Evolutionary conservation across 371 early-diverging fungal genomes (phyloP).

Genomic region (Rhizomucor miehei): DNA sequence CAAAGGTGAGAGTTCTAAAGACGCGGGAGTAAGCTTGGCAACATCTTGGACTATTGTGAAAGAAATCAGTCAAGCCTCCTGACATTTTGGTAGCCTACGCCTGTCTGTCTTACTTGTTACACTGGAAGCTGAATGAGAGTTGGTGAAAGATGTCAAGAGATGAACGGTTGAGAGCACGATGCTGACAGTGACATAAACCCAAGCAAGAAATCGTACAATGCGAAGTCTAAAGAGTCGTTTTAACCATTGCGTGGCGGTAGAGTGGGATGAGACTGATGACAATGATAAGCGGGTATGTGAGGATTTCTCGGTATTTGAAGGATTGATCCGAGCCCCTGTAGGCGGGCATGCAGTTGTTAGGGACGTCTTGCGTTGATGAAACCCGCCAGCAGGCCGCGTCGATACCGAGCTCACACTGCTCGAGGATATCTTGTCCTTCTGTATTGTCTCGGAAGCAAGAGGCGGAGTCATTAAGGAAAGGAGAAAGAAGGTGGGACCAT

Average conservation of each 20-base stretch:
- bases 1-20: constrained; percentile 10
- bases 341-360: constrained; percentile 33
- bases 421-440: too few relatives aligned
- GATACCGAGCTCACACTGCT: too few relatives aligned
- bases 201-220: constrained; percentile 20
- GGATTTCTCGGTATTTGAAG: constrained; percentile 1
- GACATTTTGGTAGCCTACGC: too few relatives aligned
- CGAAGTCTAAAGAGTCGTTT: constrained; percentile 11
- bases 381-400: constrained; percentile 2
- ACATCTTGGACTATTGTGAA: not conserved
- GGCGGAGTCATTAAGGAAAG: not conserved
- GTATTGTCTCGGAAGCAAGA: not conserved
- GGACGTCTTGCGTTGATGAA: constrained; percentile 35
- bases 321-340: constrained; percentile 4
- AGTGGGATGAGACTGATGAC: constrained; percentile 1
- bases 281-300: constrained; percentile 3
- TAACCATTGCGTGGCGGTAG: constrained; percentile 1
- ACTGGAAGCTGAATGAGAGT: too few relatives aligned
- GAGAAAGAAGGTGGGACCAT: constrained; percentile 2
- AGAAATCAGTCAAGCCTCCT: too few relatives aligned
- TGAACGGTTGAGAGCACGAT: constrained; percentile 29
- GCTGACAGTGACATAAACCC: constrained; percentile 24
- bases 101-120: constrained; percentile 4
- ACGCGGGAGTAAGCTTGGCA: not conserved
- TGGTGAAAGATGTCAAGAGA: constrained; percentile 14